Evolutionary conservation across 331 rosid species (phyloP).

Genomic region (Quercus tomentella): DNA sequence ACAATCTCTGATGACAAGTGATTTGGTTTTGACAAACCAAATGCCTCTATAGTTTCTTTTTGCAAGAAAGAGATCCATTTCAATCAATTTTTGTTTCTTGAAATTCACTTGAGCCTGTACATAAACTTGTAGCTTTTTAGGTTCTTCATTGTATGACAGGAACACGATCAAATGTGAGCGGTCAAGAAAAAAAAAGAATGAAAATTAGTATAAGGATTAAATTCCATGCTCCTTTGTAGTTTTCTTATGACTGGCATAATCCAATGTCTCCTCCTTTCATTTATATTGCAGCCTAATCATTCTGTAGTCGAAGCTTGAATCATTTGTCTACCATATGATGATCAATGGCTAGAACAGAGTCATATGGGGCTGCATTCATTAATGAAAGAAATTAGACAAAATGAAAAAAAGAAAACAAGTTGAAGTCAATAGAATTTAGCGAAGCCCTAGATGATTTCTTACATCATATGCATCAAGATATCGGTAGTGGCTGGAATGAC

Average conservation of each 20-base stretch:
- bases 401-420: background rate
- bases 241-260: background rate
- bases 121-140: background rate
- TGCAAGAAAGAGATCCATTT: too few species aligned
- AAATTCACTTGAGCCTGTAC: too few species aligned
- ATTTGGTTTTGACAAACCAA: too few species aligned
- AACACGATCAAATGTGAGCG: background rate
- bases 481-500: slow-evolving; percentile 22
- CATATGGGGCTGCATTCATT: slow-evolving; percentile 26
- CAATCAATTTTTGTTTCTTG: too few species aligned
- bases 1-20: too few species aligned
- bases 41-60: too few species aligned
- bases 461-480: slow-evolving; percentile 27
- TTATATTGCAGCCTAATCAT: background rate
- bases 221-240: background rate
- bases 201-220: background rate
- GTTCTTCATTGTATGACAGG: background rate
- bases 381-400: slow-evolving; percentile 1
- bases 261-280: too few species aligned
- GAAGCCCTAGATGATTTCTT: background rate
- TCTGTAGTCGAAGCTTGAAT: background rate
- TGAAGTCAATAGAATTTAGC: background rate
- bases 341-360: slow-evolving; percentile 19
- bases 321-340: background rate
- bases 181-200: background rate